Conservation (phyloP, 2,329 filamentous ascomycete genomes). For the Colletotrichum simmondsii region DNA sequence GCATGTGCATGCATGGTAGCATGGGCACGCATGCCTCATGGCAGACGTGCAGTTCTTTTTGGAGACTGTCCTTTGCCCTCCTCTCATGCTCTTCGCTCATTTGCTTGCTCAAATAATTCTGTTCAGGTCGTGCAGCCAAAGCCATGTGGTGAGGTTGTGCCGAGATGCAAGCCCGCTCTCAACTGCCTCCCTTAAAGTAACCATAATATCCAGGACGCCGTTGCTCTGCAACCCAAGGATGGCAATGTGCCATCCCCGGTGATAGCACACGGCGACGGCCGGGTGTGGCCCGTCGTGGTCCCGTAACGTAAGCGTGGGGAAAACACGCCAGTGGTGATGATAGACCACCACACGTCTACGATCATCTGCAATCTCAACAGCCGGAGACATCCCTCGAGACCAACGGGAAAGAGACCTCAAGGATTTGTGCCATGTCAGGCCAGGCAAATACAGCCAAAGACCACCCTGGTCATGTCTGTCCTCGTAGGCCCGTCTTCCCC, state of each 20-base stretch:
- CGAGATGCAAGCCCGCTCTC: neutral
- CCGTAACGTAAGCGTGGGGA: neutral
- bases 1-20: neutral
- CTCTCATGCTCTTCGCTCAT: neutral
- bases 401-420: neutral
- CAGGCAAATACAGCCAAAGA: neutral
- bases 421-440: neutral
- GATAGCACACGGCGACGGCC: neutral
- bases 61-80: no score
- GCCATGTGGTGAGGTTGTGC: neutral
- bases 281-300: neutral
- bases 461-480: neutral
- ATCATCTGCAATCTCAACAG: neutral
- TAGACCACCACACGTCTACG: neutral
- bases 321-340: neutral
- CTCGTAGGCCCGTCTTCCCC: neutral
- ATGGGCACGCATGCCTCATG: neutral
- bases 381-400: neutral
- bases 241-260: neutral
- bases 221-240: neutral
- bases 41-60: neutral
- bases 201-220: neutral
- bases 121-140: neutral
- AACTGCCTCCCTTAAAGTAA: neutral
- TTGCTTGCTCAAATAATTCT: neutral